Evolutionary conservation across 805 yeast species (phyloP).

Genomic region (Isabelozyma rhagii): DNA sequence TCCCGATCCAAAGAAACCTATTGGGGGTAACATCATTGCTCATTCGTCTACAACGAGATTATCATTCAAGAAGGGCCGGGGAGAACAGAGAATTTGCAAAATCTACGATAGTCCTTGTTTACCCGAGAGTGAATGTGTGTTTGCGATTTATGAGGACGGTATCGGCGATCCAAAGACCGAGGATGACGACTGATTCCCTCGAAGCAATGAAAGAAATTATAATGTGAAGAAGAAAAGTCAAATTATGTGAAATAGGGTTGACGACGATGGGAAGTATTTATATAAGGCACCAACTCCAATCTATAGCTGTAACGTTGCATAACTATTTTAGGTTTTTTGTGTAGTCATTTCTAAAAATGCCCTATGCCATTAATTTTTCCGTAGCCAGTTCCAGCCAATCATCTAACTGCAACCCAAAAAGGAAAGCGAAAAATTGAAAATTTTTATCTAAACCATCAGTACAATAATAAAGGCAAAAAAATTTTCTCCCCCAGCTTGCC

Average conservation of each 20-base stretch:
- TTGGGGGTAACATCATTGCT: constrained; percentile 97
- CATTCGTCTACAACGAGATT: constrained; percentile 94
- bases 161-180: constrained; percentile 92
- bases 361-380: neutral
- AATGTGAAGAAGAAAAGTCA: too few relatives aligned
- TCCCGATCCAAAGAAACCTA: constrained; percentile 97
- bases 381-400: neutral
- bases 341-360: neutral
- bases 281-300: too few relatives aligned
- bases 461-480: neutral
- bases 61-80: constrained; percentile 86
- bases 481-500: too few relatives aligned
- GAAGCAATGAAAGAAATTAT: neutral
- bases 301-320: neutral
- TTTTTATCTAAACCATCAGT: neutral
- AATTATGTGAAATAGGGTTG: too few relatives aligned
- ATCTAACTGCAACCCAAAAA: neutral
- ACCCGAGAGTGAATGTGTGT: constrained; percentile 92
- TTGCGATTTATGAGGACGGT: constrained; percentile 96
- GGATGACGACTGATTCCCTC: constrained; percentile 36
- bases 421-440: neutral
- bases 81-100: constrained; percentile 89
- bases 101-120: constrained; percentile 95
- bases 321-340: neutral
- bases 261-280: too few relatives aligned